A percentile compares a stretch with the other conserved stretches of the same genome.
These are phyloP conservation scores for Staphylotrichum longicolle DNA, from an alignment of 495 filamentous ascomycete species.

Conservation along the genomic window DNA sequence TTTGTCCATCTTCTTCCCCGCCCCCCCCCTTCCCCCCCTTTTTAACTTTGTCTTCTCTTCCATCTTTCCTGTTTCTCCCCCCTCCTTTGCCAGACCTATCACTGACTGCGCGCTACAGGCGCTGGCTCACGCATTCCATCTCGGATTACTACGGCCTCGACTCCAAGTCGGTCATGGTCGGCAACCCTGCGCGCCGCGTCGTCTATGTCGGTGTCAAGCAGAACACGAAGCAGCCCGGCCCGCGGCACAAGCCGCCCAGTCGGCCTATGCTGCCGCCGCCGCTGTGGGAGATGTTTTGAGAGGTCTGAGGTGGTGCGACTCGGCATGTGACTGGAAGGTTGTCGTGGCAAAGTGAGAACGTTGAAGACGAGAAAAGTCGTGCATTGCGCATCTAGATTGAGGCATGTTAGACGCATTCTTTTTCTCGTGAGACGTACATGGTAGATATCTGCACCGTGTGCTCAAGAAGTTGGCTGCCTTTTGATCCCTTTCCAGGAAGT, in stretches of 20 bases:
- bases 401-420: conserved; percentile 10
- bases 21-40: too few species aligned
- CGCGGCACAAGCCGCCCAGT: conserved; percentile 15
- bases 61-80: not conserved
- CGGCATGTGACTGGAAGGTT: not conserved
- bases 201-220: conserved; percentile 81
- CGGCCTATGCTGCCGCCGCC: conserved; percentile 29
- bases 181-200: conserved; percentile 71
- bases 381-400: conserved; percentile 12
- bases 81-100: not conserved
- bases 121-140: conserved; percentile 92
- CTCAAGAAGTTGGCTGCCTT: too few species aligned
- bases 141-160: conserved; percentile 88
- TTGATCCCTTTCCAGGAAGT: not conserved
- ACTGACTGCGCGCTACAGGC: conserved; percentile 44
- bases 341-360: too few species aligned
- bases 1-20: not conserved
- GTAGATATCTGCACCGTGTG: not conserved
- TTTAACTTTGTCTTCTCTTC: not conserved
- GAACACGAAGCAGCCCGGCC: conserved; percentile 33
- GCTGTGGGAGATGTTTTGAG: conserved; percentile 37
- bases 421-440: not conserved
- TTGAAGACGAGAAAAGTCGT: not conserved
- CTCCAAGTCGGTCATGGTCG: conserved; percentile 77
- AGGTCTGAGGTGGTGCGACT: not conserved